Percentiles rank a stretch among this genome's conserved stretches.
phyloP scores from a whole-genome alignment of 192 early-diverging fungal species.

The Backusella mclennaniae region DNA sequence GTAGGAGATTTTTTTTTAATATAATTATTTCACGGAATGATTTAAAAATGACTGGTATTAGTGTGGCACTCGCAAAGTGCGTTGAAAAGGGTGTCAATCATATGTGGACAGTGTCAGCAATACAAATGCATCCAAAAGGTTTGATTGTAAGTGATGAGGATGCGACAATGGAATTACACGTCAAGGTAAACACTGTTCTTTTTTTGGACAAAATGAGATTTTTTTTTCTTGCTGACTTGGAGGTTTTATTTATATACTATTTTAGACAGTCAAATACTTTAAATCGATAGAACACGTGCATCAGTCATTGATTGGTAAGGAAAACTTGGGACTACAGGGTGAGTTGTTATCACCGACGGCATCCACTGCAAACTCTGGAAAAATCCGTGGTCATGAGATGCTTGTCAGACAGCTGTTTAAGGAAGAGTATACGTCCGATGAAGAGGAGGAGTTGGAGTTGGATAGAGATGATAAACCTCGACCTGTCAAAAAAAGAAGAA shows the following conservation, averaged over 20 bases:
- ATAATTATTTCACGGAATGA: background rate
- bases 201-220: background rate
- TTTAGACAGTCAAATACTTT: constrained; percentile 78
- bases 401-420: background rate
- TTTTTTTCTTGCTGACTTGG: background rate
- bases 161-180: constrained; percentile 80
- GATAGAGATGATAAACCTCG: background rate
- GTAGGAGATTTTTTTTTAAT: constrained; percentile 30
- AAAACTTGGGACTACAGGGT: constrained; percentile 8
- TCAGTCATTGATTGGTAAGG: constrained; percentile 23
- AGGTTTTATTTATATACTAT: background rate
- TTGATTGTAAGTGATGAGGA: constrained; percentile 86
- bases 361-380: background rate
- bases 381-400: background rate
- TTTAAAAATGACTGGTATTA: background rate
- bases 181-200: constrained; percentile 45
- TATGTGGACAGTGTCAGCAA: constrained; percentile 86
- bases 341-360: background rate
- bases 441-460: background rate
- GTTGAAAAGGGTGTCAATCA: constrained; percentile 81
- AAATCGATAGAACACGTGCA: constrained; percentile 85
- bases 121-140: constrained; percentile 77
- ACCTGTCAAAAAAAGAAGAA: constrained; percentile 5
- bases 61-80: constrained; percentile 76
- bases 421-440: background rate